Base-by-base conservation (phyloP, 208 protist genomes). In the Angomonas deanei region DNA sequence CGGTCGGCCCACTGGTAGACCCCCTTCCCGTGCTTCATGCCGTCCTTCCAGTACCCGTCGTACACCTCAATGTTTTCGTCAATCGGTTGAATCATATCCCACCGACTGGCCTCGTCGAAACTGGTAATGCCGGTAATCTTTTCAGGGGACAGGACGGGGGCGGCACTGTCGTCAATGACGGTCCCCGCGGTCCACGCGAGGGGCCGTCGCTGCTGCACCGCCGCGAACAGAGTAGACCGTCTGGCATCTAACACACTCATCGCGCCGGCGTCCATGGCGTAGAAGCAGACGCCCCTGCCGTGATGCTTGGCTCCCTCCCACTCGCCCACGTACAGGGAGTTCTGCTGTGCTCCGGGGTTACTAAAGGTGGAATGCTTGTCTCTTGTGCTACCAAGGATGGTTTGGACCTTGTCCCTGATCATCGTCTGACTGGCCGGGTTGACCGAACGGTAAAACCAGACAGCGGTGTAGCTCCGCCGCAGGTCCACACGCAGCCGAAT, bases 1-100 rank as follows among this genome's bases (percentile, higher is more conserved):
- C 78, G 70, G 64, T 91, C 86, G 17, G 46, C 17, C 86, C 90
- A 93, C 72, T 92, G 84, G 71, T 96, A 93, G 17, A 84, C 71
- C 21, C 88, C 91, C 31, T 49, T 46, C 36, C 88, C 91, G 28
- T 93, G 76, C 61, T 93, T 90, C 10, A 62, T 62, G 47, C 85
- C 86, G 39, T 74, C 61, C 2, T 65, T 61, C 91, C 93, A 97
- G 56, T 94, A 78, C 13, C 93, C 93, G 17, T 91, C 79, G 74
- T 97, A 97, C 38, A 89, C 72, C 69, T 97, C 91, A 3, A 91
- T 66, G 33, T 63, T 69, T 31, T 53, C 58, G 23, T 32, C 28
- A 19, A 64, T 27, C 11, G 57, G 61, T 27, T 50, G 54, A 31
- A 70, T 59, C 34, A 64, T 23, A 27, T 59, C 30, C 65, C 54